A percentile compares a stretch with the other conserved stretches of the same genome.
phyloP scores from a whole-genome alignment of 805 yeast genomes.

The Cyberlindnera xishuangbannaensis region DNA sequence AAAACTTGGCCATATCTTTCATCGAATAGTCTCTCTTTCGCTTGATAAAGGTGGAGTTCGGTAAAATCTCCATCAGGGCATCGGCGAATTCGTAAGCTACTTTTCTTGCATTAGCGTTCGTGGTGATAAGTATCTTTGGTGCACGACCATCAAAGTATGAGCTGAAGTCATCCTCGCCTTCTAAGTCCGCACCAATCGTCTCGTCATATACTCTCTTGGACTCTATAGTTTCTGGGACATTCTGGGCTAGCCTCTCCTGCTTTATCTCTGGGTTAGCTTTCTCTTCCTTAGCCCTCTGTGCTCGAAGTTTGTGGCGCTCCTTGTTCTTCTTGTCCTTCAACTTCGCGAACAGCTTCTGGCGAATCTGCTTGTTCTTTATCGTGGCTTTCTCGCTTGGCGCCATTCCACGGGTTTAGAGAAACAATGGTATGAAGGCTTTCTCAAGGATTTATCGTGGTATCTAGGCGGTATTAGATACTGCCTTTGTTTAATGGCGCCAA shows the following conservation, averaged over 20 bases:
- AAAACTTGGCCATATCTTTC: slow-evolving; percentile 80
- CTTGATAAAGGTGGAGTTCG: slow-evolving; percentile 81
- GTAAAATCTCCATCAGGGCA: slow-evolving; percentile 74
- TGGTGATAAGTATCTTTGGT: slow-evolving; percentile 88
- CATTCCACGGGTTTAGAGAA: slow-evolving; percentile 14
- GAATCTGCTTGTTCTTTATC: slow-evolving; percentile 70
- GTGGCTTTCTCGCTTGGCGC: slow-evolving; percentile 28
- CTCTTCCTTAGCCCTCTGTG: slow-evolving; percentile 85
- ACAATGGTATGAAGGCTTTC: background rate
- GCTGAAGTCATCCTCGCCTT: slow-evolving; percentile 26
- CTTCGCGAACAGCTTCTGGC: slow-evolving; percentile 73
- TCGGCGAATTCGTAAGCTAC: slow-evolving; percentile 90
- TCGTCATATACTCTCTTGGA: slow-evolving; percentile 25
- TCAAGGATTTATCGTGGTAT: background rate
- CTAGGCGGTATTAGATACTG: no score
- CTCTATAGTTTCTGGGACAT: slow-evolving; percentile 26
- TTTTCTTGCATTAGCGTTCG: slow-evolving; percentile 80
- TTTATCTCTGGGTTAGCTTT: slow-evolving; percentile 74
- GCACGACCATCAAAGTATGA: slow-evolving; percentile 25
- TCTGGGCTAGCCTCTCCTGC: slow-evolving; percentile 59
- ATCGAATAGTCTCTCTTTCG: slow-evolving; percentile 79
- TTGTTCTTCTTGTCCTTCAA: slow-evolving; percentile 71
- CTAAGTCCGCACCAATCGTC: slow-evolving; percentile 23
- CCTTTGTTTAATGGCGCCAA: no score
- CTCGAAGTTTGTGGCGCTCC: slow-evolving; percentile 68